Conservation (phyloP, 2,329 filamentous ascomycete species). For the Oidium heveae region DNA sequence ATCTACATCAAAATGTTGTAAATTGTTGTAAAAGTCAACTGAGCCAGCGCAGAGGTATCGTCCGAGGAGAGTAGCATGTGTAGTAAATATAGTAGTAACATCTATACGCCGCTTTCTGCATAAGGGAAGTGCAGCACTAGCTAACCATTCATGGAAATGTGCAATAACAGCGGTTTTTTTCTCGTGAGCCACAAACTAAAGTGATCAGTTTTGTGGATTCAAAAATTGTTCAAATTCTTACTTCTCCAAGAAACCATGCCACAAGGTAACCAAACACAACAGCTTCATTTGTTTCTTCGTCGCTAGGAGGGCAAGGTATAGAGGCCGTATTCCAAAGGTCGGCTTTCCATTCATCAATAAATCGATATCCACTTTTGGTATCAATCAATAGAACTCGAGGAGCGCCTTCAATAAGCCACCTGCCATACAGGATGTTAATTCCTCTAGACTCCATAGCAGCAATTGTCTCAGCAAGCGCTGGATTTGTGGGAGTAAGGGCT, state of each 20-base stretch:
- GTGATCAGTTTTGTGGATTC: background rate
- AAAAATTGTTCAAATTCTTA: constrained; percentile 18
- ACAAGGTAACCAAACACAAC: constrained; percentile 95
- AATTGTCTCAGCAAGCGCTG: constrained; percentile 59
- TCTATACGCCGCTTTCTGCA: constrained; percentile 89
- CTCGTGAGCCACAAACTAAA: constrained; percentile 77
- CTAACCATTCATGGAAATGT: constrained; percentile 97
- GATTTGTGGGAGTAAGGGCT: constrained; percentile 62
- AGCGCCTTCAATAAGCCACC: constrained; percentile 94
- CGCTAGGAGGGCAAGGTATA: constrained; percentile 76
- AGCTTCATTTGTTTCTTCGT: constrained; percentile 90
- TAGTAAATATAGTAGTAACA: constrained; percentile 94
- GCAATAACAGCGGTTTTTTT: constrained; percentile 80
- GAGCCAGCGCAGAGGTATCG: constrained; percentile 92
- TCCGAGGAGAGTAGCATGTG: constrained; percentile 82
- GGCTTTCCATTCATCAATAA: constrained; percentile 86
- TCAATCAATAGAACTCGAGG: constrained; percentile 86
- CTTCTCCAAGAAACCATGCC: constrained; percentile 95
- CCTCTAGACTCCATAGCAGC: constrained; percentile 81
- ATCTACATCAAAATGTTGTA: constrained; percentile 91
- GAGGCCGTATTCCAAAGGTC: constrained; percentile 83
- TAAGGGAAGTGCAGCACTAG: constrained; percentile 76
- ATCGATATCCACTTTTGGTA: constrained; percentile 76
- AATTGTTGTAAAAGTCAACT: constrained; percentile 97
- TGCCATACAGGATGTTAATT: constrained; percentile 71